phyloP scores from a whole-genome alignment of 2,329 filamentous ascomycete genomes.

The Nothophoma quercina region DNA sequence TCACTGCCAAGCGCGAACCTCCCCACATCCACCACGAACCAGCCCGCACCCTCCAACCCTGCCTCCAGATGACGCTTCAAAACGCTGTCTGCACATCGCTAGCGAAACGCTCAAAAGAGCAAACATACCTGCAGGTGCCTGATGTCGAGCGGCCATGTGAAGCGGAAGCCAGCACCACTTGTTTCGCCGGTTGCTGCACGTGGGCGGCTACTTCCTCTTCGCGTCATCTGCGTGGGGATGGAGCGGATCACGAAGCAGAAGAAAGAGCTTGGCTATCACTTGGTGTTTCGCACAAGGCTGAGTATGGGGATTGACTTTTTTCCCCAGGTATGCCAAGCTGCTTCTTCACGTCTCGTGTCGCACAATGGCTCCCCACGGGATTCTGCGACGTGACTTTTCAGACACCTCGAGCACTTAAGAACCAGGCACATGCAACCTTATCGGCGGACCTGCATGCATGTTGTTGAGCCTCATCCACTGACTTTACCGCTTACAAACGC shows the following conservation, averaged over 20 bases:
- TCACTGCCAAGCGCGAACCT: conserved; percentile 25
- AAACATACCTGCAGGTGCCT: too few species aligned
- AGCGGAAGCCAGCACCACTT: too few species aligned
- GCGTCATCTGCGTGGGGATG: neutral
- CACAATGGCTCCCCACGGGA: conserved; percentile 16
- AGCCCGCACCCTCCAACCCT: neutral
- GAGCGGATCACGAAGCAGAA: neutral
- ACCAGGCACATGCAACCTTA: conserved; percentile 4
- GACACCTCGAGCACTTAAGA: neutral
- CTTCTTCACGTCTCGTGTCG: conserved; percentile 9
- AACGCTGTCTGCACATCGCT: neutral
- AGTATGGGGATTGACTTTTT: neutral
- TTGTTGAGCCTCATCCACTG: conserved; percentile 21
- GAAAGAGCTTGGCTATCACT: neutral
- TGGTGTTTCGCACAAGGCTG: neutral
- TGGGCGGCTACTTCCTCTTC: too few species aligned
- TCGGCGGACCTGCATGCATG: conserved; percentile 14
- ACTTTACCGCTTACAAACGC: conserved; percentile 7
- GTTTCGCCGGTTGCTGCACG: too few species aligned
- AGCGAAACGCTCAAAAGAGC: neutral
- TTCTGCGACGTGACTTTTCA: neutral
- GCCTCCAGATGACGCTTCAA: neutral
- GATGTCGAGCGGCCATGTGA: too few species aligned
- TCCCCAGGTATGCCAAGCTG: conserved; percentile 7
- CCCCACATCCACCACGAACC: conserved; percentile 6